Evolutionary conservation across 2,329 filamentous ascomycete species (phyloP), one percentile per base, ranked within the genome.

Genomic region (Fusarium euwallaceae): DNA sequence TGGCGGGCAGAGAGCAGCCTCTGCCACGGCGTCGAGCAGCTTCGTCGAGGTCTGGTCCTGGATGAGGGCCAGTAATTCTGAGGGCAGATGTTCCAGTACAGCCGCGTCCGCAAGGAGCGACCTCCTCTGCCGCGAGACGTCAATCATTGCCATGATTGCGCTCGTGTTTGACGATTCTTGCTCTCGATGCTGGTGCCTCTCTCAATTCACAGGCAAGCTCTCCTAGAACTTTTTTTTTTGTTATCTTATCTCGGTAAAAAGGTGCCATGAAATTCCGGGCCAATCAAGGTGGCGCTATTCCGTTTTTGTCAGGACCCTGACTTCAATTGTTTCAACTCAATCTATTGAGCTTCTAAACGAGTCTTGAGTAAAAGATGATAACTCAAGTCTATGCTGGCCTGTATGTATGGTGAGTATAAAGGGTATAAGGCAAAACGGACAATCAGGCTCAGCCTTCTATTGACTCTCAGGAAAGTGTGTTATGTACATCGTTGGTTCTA

Each of bases 1-100:
- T 83, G 87, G 86, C 77, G 93, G 88, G 78, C 91, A 87, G 79
- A 97, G 89, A 67, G 94, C 91, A 69, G 91, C 89, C 78, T 88
- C 86, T 76, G 94, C 89, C 79, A 97, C 86, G 76, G 90, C 89
- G 81, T 94, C 90, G 45, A 97, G 89, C 82, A 95, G 92, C 79
- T 89, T 88, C 76, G 88, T 87, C 80, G 92, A 88, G 69, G 88
- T 87, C 79, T 90, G 87, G 79, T 90, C 85, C 81, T 88, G 88
- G 81, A 97, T 89, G 75, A 92, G 86, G 78, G 90, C 87, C 74
- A 92, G 85, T 81, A 97, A 86, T 85, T 95, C 93, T 76, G 87
- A 84, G 45, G 95, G 93, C 76, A 97, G 81, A 80, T 92, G 85
- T 72, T 87, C 83, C 76, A 92, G 82, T 70, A 87, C 84, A 78